Conservation (phyloP, 2,329 filamentous ascomycete species). For the Nemania sp. region DNA sequence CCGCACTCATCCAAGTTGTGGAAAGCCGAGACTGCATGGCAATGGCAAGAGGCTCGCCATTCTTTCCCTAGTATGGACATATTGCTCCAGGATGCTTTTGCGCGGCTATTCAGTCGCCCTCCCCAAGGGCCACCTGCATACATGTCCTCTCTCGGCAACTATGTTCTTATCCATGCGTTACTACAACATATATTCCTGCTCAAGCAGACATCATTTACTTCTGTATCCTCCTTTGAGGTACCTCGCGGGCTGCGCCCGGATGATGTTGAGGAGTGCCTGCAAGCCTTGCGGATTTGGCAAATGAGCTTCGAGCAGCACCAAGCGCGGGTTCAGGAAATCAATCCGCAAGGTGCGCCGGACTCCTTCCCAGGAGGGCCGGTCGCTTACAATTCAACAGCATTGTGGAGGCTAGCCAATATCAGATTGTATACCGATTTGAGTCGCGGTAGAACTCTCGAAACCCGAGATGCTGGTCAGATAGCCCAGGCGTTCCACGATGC, state of each 20-base stretch:
- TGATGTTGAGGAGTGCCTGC: slow-evolving; percentile 59
- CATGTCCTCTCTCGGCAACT: slow-evolving; percentile 66
- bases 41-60: slow-evolving; percentile 62
- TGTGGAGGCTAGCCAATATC: slow-evolving; percentile 64
- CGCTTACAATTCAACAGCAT: slow-evolving; percentile 67
- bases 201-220: slow-evolving; percentile 62
- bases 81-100: slow-evolving; percentile 60
- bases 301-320: slow-evolving; percentile 61
- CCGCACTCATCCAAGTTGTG: slow-evolving; percentile 60
- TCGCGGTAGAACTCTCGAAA: slow-evolving; percentile 65
- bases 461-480: slow-evolving; percentile 64
- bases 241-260: slow-evolving; percentile 56
- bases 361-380: slow-evolving; percentile 61
- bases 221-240: slow-evolving; percentile 52
- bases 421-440: slow-evolving; percentile 67
- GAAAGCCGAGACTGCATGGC: slow-evolving; percentile 60
- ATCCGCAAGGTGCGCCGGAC: slow-evolving; percentile 52
- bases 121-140: slow-evolving; percentile 52
- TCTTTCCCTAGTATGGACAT: slow-evolving; percentile 55
- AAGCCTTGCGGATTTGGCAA: slow-evolving; percentile 62
- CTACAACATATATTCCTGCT: slow-evolving; percentile 73
- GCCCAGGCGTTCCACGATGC: slow-evolving; percentile 63
- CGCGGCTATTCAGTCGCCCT: slow-evolving; percentile 56
- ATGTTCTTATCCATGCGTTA: slow-evolving; percentile 71
- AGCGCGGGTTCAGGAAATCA: slow-evolving; percentile 52